Base-by-base conservation (phyloP, 73 alveolate species). In the Paramecium biaurelia region DNA sequence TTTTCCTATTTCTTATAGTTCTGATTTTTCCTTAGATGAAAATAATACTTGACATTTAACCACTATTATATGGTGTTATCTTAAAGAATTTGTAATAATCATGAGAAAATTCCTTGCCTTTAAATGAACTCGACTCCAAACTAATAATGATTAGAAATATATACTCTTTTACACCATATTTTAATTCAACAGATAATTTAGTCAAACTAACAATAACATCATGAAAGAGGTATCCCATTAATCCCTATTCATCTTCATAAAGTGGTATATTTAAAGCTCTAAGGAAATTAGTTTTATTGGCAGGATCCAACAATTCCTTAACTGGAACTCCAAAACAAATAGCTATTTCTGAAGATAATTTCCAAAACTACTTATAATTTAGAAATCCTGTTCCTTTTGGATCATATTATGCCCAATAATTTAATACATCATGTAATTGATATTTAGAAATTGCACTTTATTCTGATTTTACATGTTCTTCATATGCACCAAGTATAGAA, bases 291-390 rank as follows among this genome's bases (percentile, higher is more conserved):
- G 24, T 89, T 35, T 89, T 89, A 5, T 70, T 34, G 10, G 58
- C 57, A 1, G 49, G 49, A 70, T 89, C 92, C 20, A 89, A 89
- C 0, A 89, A 35, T 21, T 89, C 94, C 18, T 38, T 47, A 21
- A 12, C 70, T 5, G 35, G n/a, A 21, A 89, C 87, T 11, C 94
- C 94, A 70, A 89, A 89, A 6, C 70, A 57, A 0, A 63, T 43
- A 1, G 94, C 94, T 14, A 89, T 89, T 70, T 89, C 63, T 0
- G 92, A 47, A 21, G 94, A 89, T 12, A 89, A 45, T 12, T 72
- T 45, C 94, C 94, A 89, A 70, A 89, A 89, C 1, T 58, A 34
- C 18, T 89, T 89, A 70, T 89, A 89, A 70, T 89, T 70, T 4
- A 89, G 34, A 26, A 89, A 89, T 18, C 94, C 94, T 1, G 32